Base-by-base conservation (phyloP, 1,284 basidiomycete genomes). In the Apiotrichum veenhuisii region DNA sequence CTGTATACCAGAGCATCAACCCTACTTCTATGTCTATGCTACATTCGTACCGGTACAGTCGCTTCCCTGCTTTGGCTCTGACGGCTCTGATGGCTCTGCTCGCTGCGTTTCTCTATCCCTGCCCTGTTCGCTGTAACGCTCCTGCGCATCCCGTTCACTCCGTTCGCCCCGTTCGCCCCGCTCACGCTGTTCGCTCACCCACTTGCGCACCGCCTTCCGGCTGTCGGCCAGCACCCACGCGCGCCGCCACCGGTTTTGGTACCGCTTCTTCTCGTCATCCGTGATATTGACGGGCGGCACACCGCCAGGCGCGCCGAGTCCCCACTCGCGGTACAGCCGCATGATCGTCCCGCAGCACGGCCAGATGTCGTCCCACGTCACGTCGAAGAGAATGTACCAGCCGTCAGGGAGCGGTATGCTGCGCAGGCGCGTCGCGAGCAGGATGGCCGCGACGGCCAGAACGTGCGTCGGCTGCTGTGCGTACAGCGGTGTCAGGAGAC, bases 351-450 rank as follows among this genome's bases (percentile, higher is more conserved):
- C 91, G 58, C 86, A 86, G 17, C 90, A 84, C 60, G 80, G 84
- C 85, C 87, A 88, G 41, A 94, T 80, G 66, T 94, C 91, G 55
- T 91, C 88, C 83, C 84, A 88, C 1, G 84, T 81, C 0, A 87
- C 87, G 68, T 95, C 91, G 68, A 95, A 95, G 2, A 95, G 80
- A 50, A 88, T 84, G 85, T 87, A 92, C 91, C 91, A 95, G n/a
- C 81, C 77, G 1, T 84, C 83, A 0, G 91, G 91, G 1, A 94
- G 80, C 0, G 88, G 74, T 25, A 93, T 84, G n/a, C 78, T 79
- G 14, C 87, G 75, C 49, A 87, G 81, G 5, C 89, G 83, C 11
- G 83, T 82, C 0, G 88, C 82, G 40, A 94, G 83, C 38, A 91
- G 79, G 54, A 95, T 92, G 2, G 88, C 84, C 0, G 91, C 87